Base-by-base conservation (phyloP, 441 rosid genomes). In the Lepidium campestre region DNA sequence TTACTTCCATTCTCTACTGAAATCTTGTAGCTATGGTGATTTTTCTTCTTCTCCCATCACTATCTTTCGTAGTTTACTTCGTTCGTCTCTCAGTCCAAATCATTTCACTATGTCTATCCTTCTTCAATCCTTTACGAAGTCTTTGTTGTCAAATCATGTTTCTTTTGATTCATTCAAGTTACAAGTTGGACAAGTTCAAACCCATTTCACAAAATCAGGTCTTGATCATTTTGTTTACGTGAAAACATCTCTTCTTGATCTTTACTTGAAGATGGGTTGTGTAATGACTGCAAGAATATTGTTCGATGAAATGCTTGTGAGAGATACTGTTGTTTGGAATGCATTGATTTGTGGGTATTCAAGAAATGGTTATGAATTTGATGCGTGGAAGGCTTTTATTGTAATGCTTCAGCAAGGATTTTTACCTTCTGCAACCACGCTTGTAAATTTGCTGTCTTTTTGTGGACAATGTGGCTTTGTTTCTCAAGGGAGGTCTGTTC, bases 251-350 rank as follows among this genome's bases (percentile, higher is more conserved):
- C 82, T 89, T 46, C 83, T 84, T 1, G 78, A 71, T 60, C 37
- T 75, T 1, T 77, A 71, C 52, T 48, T 69, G 70, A 87, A 89
- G 52, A 23, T 81, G 70, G 90, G 89, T 12, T 78, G 69, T 6
- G 50, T 72, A 6, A 25, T n/a, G 1, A 34, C 20, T 22, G 94
- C 94, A n/a, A 85, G 62, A 5, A 48, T 32, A 44, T 5, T 87
- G 78, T 85, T 86, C 68, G 94, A 83, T 37, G 77, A 68, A 78
- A 91, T 89, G 89, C 85, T 79, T 57, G 79, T 67, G 0, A 84
- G 86, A 79, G 94, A 91, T 74, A 73, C 71, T 6, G 87, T 91
- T 57, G 73, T 86, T 62, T 91, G 97, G 97, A 91, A 91, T 53
- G 91, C 91, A 12, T 67, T 88, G 67, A 86, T 91, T 49, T 84